Conservation (phyloP, 1,284 basidiomycete species). For the Malassezia dermatis region DNA sequence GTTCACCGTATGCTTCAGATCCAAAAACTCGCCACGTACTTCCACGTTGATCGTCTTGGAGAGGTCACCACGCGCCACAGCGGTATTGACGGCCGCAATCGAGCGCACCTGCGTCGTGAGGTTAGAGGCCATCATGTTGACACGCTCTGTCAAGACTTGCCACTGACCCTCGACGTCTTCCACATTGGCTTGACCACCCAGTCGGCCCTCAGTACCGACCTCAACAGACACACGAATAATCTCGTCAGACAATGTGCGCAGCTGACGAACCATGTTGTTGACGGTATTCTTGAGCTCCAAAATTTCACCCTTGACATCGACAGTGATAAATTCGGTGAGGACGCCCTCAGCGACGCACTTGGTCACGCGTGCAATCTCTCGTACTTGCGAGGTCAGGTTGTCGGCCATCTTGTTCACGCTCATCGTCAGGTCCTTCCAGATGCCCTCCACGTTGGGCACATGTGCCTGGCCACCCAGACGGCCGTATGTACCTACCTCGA, state of each 20-base stretch:
- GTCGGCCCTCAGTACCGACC: slow-evolving; percentile 78
- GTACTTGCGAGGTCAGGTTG: slow-evolving; percentile 38
- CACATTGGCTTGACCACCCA: slow-evolving; percentile 76
- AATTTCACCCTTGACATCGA: slow-evolving; percentile 95
- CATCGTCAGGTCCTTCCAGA: slow-evolving; percentile 50
- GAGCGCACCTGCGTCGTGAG: slow-evolving; percentile 76
- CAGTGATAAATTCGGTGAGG: slow-evolving; percentile 75
- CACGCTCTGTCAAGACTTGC: slow-evolving; percentile 48
- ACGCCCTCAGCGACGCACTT: slow-evolving; percentile 75
- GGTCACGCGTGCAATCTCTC: slow-evolving; percentile 48
- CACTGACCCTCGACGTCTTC: slow-evolving; percentile 52
- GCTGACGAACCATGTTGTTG: slow-evolving; percentile 48
- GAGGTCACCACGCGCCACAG: slow-evolving; percentile 44
- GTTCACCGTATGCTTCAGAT: slow-evolving; percentile 46
- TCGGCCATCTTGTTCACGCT: slow-evolving; percentile 52
- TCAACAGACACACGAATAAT: slow-evolving; percentile 63
- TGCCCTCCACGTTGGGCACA: slow-evolving; percentile 50
- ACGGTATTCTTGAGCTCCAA: slow-evolving; percentile 64
- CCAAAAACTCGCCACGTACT: slow-evolving; percentile 45
- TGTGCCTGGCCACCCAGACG: slow-evolving; percentile 46
- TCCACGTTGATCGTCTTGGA: slow-evolving; percentile 48
- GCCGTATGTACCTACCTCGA: slow-evolving; percentile 47
- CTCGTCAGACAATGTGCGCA: slow-evolving; percentile 44
- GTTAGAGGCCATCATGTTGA: slow-evolving; percentile 54
- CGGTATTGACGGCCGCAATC: slow-evolving; percentile 44